Evolutionary conservation across 2,329 filamentous ascomycete genomes (phyloP).

Genomic region (Ciborinia camelliae): DNA sequence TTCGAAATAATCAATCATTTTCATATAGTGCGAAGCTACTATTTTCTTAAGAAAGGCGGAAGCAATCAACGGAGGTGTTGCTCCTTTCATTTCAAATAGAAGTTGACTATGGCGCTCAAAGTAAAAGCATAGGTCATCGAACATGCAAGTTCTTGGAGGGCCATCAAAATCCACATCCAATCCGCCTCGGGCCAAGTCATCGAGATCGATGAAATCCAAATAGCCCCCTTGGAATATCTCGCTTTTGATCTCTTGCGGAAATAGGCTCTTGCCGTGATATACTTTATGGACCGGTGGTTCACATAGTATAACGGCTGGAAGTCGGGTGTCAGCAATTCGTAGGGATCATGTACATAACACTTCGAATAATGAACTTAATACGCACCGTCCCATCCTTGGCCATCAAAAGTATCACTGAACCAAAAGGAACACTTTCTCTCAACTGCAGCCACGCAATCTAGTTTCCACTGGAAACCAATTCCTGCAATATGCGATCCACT

Average conservation of each 20-base stretch:
- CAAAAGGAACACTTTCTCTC: slow-evolving; percentile 16
- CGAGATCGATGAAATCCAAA: slow-evolving; percentile 2
- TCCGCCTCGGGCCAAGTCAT: background rate
- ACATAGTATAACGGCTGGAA: slow-evolving; percentile 1
- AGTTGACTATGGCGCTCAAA: slow-evolving; percentile 15
- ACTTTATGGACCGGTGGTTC: slow-evolving; percentile 9
- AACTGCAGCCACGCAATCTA: background rate
- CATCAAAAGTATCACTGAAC: background rate
- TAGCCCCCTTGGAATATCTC: slow-evolving; percentile 4
- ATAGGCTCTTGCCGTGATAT: background rate
- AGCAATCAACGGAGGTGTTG: background rate
- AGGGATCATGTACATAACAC: background rate
- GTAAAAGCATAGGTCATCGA: slow-evolving; percentile 22
- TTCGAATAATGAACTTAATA: background rate
- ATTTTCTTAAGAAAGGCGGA: slow-evolving; percentile 19
- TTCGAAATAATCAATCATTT: slow-evolving; percentile 19
- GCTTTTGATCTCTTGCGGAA: slow-evolving; percentile 4
- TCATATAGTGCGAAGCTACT: slow-evolving; percentile 19
- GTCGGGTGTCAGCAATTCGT: background rate
- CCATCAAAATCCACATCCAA: background rate
- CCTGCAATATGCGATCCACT: slow-evolving; percentile 19
- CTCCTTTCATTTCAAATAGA: background rate
- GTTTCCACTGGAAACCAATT: slow-evolving; percentile 10
- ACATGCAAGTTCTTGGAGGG: slow-evolving; percentile 19
- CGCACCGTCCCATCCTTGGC: slow-evolving; percentile 8